phyloP scores from a whole-genome alignment of 352 stramenopile species.

The Phytophthora ramorum region DNA sequence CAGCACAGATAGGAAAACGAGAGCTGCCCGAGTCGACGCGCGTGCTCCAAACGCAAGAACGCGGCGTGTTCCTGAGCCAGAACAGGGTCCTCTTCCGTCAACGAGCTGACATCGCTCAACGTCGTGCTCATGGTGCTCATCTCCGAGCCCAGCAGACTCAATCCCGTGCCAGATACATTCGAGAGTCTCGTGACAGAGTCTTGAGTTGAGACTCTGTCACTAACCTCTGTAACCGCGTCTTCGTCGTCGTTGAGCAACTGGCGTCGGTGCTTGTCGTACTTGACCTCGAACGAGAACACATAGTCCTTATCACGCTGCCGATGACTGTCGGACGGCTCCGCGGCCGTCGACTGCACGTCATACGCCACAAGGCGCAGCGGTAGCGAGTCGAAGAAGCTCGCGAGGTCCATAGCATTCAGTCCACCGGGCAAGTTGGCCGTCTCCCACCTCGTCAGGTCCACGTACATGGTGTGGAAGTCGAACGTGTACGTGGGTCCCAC shows the following conservation, averaged over 20 bases:
- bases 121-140: slow-evolving; percentile 63
- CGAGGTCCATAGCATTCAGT: slow-evolving; percentile 75
- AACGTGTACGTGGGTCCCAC: slow-evolving; percentile 87
- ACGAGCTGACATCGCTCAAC: slow-evolving; percentile 56
- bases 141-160: slow-evolving; percentile 41
- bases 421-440: slow-evolving; percentile 78
- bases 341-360: slow-evolving; percentile 37
- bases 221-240: slow-evolving; percentile 13
- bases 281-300: slow-evolving; percentile 84
- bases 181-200: no score
- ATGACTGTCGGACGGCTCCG: slow-evolving; percentile 42
- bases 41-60: slow-evolving; percentile 56
- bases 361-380: slow-evolving; percentile 82
- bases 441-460: slow-evolving; percentile 82
- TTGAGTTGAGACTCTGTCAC: slow-evolving; percentile 11
- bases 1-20: slow-evolving; percentile 66
- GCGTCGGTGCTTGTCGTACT: slow-evolving; percentile 44
- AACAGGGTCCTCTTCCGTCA: slow-evolving; percentile 49
- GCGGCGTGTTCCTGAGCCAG: slow-evolving; percentile 41
- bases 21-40: slow-evolving; percentile 48
- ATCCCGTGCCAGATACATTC: slow-evolving; percentile 22
- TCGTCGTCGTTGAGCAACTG: slow-evolving; percentile 13
- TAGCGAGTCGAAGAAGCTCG: slow-evolving; percentile 81
- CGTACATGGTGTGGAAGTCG: slow-evolving; percentile 91
- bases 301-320: slow-evolving; percentile 73